phyloP scores from a whole-genome alignment of 1,139 yeast species.

The Casaregolazyma lundiana region DNA sequence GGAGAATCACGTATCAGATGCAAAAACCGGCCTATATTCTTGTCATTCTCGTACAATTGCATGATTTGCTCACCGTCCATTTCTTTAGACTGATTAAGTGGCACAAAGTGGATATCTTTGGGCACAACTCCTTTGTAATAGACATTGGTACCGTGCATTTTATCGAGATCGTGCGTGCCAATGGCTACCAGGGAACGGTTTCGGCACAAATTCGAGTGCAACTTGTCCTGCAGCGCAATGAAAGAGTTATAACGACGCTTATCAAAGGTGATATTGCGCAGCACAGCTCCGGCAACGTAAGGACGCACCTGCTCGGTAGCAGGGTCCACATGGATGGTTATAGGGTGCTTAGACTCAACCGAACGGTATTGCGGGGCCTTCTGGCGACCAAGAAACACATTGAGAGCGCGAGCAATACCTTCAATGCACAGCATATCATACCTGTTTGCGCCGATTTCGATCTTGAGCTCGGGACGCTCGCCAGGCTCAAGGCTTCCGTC shows the following conservation, averaged over 20 bases:
- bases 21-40: slow-evolving; percentile 81
- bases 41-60: slow-evolving; percentile 88
- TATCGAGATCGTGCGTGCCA: slow-evolving; percentile 95
- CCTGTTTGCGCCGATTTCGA: slow-evolving; percentile 96
- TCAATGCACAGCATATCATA: slow-evolving; percentile 97
- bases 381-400: slow-evolving; percentile 74
- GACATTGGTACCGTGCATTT: slow-evolving; percentile 70
- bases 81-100: slow-evolving; percentile 76
- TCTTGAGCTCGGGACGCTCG: slow-evolving; percentile 94
- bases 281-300: slow-evolving; percentile 88
- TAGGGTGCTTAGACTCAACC: slow-evolving; percentile 45
- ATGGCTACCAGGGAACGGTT: slow-evolving; percentile 95
- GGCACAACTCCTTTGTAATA: slow-evolving; percentile 87
- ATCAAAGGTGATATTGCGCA: slow-evolving; percentile 76
- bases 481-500: slow-evolving; percentile 39
- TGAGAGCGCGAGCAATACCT: slow-evolving; percentile 93
- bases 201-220: slow-evolving; percentile 93
- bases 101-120: slow-evolving; percentile 61
- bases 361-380: slow-evolving; percentile 64
- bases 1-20: slow-evolving; percentile 87
- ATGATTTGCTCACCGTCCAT: slow-evolving; percentile 76
- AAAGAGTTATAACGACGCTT: slow-evolving; percentile 88
- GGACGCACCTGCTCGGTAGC: slow-evolving; percentile 77
- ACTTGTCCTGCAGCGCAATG: slow-evolving; percentile 92
- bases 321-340: slow-evolving; percentile 64